Evolutionary conservation across 2,329 filamentous ascomycete genomes (phyloP).

Genomic region (Monosporascus sp.): DNA sequence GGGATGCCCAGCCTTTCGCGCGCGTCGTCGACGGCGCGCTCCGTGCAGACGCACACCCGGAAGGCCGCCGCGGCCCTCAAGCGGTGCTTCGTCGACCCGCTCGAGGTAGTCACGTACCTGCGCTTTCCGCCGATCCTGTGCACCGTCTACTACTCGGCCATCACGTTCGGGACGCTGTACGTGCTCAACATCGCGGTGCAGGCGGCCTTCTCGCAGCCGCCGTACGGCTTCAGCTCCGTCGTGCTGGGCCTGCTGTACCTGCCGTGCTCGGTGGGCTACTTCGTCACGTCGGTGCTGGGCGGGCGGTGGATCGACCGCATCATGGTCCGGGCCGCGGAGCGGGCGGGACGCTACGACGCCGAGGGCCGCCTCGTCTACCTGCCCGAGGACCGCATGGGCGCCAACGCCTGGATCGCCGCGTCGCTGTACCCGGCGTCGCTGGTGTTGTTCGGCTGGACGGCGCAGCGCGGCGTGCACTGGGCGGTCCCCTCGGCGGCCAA

Average conservation of each 20-base stretch:
- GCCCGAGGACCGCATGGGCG: conserved; percentile 76
- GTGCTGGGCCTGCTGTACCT: conserved; percentile 73
- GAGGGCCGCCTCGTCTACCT: conserved; percentile 60
- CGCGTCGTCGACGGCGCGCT: conserved; percentile 57
- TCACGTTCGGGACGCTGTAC: conserved; percentile 72
- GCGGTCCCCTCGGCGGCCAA: conserved; percentile 57
- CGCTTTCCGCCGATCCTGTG: conserved; percentile 69
- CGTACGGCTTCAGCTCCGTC: conserved; percentile 64
- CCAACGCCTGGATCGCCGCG: conserved; percentile 74
- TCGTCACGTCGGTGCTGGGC: conserved; percentile 61
- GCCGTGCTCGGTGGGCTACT: conserved; percentile 69
- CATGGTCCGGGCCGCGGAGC: conserved; percentile 71
- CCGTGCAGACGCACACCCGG: conserved; percentile 51
- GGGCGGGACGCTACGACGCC: conserved; percentile 62
- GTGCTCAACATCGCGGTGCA: conserved; percentile 74
- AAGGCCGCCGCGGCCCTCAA: conserved; percentile 48
- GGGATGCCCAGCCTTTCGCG: conserved; percentile 31
- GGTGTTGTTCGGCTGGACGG: conserved; percentile 74
- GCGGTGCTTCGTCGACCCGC: conserved; percentile 63
- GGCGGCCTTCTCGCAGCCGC: conserved; percentile 57
- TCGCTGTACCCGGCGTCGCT: conserved; percentile 64
- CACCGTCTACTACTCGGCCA: conserved; percentile 67
- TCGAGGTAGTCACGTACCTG: conserved; percentile 65
- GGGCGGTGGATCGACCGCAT: conserved; percentile 76
- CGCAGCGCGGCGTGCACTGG: conserved; percentile 60